Conservation (phyloP, 345 rosid species). For the Syzygium oleosum region DNA sequence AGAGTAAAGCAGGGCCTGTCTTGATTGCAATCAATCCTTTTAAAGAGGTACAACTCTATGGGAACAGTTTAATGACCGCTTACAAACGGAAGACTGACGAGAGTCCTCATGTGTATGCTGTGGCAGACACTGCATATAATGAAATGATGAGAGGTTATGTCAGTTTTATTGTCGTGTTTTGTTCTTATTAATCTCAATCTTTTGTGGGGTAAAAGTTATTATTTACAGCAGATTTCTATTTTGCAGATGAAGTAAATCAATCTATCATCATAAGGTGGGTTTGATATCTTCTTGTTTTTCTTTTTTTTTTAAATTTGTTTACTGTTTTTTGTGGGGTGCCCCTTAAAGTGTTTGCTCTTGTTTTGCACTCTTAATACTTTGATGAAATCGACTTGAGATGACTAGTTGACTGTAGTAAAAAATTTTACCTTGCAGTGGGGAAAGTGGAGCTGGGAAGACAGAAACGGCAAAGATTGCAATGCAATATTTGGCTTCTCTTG, state of each 20-base stretch:
- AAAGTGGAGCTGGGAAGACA: slow-evolving; percentile 98
- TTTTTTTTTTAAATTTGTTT: neutral
- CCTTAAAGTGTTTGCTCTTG: neutral
- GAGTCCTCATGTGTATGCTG: slow-evolving; percentile 77
- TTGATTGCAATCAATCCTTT: slow-evolving; percentile 89
- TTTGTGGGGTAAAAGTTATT: neutral
- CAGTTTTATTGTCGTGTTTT: neutral
- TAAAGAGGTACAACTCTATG: slow-evolving; percentile 58
- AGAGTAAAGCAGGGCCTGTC: slow-evolving; percentile 96
- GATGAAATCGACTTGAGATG: neutral
- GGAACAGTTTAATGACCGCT: slow-evolving; percentile 40
- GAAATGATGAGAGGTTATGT: slow-evolving; percentile 90
- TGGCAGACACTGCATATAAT: slow-evolving; percentile 73
- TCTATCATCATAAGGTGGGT: slow-evolving; percentile 89
- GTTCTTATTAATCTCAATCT: slow-evolving; percentile 1
- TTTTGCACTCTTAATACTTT: neutral
- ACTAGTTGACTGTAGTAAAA: neutral
- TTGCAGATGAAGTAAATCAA: slow-evolving; percentile 79
- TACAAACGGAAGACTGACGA: slow-evolving; percentile 54
- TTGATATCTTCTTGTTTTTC: neutral
- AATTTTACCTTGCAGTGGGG: slow-evolving; percentile 53
- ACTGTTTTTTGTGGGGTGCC: neutral
- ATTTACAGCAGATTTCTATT: neutral
- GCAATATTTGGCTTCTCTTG: slow-evolving; percentile 86
- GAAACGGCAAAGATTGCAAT: slow-evolving; percentile 91